Conservation (phyloP, 2,329 filamentous ascomycete genomes). For the Pyrenophora tritici-repentis region DNA sequence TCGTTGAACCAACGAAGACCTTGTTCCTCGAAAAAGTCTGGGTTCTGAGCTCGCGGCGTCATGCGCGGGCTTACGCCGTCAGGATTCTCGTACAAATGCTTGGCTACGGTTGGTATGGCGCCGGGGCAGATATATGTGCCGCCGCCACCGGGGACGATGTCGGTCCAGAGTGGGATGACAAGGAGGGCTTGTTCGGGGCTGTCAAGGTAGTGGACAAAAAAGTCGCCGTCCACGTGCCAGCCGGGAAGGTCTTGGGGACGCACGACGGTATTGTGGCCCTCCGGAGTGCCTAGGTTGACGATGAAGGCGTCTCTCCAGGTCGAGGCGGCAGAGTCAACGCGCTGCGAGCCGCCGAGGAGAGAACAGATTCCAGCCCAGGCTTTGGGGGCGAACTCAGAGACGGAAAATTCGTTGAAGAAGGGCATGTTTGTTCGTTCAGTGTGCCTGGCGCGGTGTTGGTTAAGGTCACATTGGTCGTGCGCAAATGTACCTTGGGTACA, state of each 20-base stretch:
- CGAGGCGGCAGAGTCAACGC: constrained; percentile 44
- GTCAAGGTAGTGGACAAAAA: constrained; percentile 74
- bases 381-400: constrained; percentile 63
- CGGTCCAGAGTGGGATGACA: constrained; percentile 70
- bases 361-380: constrained; percentile 71
- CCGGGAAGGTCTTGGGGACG: constrained; percentile 59
- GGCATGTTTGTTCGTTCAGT: constrained; percentile 68
- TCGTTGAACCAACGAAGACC: constrained; percentile 54
- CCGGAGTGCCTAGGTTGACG: constrained; percentile 66
- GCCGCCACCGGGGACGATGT: constrained; percentile 64
- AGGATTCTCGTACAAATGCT: constrained; percentile 63
- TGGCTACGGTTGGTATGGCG: constrained; percentile 62
- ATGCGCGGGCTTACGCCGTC: constrained; percentile 70
- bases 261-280: constrained; percentile 56
- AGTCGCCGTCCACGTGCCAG: constrained; percentile 75
- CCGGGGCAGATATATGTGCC: constrained; percentile 68
- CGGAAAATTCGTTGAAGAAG: constrained; percentile 59
- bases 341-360: constrained; percentile 65
- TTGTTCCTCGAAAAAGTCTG: constrained; percentile 51
- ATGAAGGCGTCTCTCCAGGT: constrained; percentile 71
- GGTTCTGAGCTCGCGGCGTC: constrained; percentile 58
- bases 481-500: too few relatives aligned
- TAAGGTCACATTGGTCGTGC: too few relatives aligned
- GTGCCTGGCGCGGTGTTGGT: constrained; percentile 35
- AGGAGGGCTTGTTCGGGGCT: constrained; percentile 71